Conservation (phyloP, 371 early-diverging fungal genomes). For the Conidiobolus incongruus region DNA sequence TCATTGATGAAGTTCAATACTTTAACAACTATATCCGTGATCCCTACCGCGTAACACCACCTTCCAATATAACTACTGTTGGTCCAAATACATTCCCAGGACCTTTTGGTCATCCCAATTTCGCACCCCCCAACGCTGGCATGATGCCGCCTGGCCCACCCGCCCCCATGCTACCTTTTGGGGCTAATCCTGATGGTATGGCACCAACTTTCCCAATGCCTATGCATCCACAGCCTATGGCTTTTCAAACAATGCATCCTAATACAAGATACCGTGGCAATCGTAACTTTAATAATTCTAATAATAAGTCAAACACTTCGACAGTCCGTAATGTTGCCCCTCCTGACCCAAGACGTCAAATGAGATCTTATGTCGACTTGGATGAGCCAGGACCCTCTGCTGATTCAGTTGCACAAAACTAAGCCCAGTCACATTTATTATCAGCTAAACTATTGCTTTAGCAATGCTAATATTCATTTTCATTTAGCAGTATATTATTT, state of each 20-base stretch:
- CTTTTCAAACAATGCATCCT: no score
- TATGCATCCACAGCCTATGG: no score
- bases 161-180: not conserved
- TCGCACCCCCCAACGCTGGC: slow-evolving; percentile 8
- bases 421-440: no score
- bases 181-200: no score
- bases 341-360: slow-evolving; percentile 19
- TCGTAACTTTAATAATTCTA: not conserved
- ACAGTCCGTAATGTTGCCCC: not conserved
- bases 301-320: not conserved
- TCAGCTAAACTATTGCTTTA: no score
- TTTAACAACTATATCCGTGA: slow-evolving; percentile 80
- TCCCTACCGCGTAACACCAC: slow-evolving; percentile 33
- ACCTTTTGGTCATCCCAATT: not conserved
- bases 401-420: no score
- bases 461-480: no score
- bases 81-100: slow-evolving; percentile 3
- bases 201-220: no score
- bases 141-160: slow-evolving; percentile 9
- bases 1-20: slow-evolving; percentile 32
- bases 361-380: slow-evolving; percentile 52
- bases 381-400: slow-evolving; percentile 74
- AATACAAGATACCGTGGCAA: slow-evolving; percentile 2
- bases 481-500: no score
- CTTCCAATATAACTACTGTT: slow-evolving; percentile 11